phyloP scores from a whole-genome alignment of 2,329 filamentous ascomycete genomes.

The Alternaria brassicae region DNA sequence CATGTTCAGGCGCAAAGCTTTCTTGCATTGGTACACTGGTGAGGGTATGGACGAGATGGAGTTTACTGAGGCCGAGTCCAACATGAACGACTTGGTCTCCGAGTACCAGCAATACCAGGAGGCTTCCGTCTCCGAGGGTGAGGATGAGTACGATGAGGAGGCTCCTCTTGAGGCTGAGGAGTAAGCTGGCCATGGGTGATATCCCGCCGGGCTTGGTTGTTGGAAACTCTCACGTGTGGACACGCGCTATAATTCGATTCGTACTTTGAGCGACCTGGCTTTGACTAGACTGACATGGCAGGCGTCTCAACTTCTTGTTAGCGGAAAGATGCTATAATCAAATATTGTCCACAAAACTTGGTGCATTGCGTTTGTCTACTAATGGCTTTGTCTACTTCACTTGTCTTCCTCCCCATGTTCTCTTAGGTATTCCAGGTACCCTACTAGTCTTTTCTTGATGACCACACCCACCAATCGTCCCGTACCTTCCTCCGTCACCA shows the following conservation, averaged over 20 bases:
- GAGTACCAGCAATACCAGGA: constrained; percentile 99
- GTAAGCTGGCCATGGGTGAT: constrained; percentile 39
- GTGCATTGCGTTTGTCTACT: background rate
- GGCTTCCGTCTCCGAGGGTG: constrained; percentile 93
- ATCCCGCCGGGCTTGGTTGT: constrained; percentile 28
- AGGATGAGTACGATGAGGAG: constrained; percentile 95
- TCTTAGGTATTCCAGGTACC: constrained; percentile 55
- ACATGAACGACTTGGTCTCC: constrained; percentile 99
- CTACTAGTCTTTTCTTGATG: constrained; percentile 65
- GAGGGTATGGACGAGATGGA: constrained; percentile 99
- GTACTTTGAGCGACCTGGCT: constrained; percentile 35
- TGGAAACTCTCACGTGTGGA: constrained; percentile 22
- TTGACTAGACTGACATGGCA: constrained; percentile 10
- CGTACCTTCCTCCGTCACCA: constrained; percentile 62
- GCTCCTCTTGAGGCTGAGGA: constrained; percentile 75
- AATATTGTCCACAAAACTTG: constrained; percentile 16
- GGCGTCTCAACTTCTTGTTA: constrained; percentile 45
- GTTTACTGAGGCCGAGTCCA: constrained; percentile 99
- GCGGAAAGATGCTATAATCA: constrained; percentile 44
- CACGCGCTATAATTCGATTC: constrained; percentile 32
- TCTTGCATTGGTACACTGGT: constrained; percentile 99
- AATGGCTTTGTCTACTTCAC: background rate
- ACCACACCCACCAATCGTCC: constrained; percentile 61
- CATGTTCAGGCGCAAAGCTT: constrained; percentile 99
- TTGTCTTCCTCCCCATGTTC: constrained; percentile 3